Conservation (phyloP, 257 asterid species). For the Plantago major region DNA sequence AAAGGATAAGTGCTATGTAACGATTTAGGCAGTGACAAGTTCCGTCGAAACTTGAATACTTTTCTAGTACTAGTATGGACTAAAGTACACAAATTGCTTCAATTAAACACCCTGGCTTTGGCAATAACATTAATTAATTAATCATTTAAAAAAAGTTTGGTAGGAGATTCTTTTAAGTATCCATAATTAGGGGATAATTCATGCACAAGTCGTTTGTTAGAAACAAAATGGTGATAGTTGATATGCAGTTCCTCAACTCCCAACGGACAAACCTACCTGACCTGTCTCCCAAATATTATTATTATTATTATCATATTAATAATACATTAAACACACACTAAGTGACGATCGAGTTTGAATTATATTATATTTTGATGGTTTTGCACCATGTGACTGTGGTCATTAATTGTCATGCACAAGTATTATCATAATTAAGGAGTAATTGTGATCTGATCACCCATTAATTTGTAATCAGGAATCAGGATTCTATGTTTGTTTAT, state of each 20-base stretch:
- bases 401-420: slow-evolving; percentile 29
- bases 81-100: too few relatives aligned
- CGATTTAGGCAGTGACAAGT: too few relatives aligned
- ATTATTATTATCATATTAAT: neutral
- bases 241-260: slow-evolving; percentile 7
- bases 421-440: neutral
- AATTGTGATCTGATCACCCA: too few relatives aligned
- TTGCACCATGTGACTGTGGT: slow-evolving; percentile 39
- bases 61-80: too few relatives aligned
- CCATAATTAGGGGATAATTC: slow-evolving; percentile 1
- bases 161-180: slow-evolving; percentile 21
- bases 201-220: slow-evolving; percentile 1
- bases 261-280: slow-evolving; percentile 13
- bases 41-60: too few relatives aligned
- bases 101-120: slow-evolving; percentile 21
- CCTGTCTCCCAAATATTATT: neutral
- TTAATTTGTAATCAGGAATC: too few relatives aligned
- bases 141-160: slow-evolving; percentile 26
- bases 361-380: slow-evolving; percentile 11
- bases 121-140: slow-evolving; percentile 4
- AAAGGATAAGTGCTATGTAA: too few relatives aligned
- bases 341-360: neutral
- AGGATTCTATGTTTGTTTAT: too few relatives aligned
- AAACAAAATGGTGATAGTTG: slow-evolving; percentile 30
- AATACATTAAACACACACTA: too few relatives aligned